Evolutionary conservation across 1,139 yeast genomes (phyloP), one percentile per base, ranked within the genome.

Genomic region (Debaryomyces singareniensis): DNA sequence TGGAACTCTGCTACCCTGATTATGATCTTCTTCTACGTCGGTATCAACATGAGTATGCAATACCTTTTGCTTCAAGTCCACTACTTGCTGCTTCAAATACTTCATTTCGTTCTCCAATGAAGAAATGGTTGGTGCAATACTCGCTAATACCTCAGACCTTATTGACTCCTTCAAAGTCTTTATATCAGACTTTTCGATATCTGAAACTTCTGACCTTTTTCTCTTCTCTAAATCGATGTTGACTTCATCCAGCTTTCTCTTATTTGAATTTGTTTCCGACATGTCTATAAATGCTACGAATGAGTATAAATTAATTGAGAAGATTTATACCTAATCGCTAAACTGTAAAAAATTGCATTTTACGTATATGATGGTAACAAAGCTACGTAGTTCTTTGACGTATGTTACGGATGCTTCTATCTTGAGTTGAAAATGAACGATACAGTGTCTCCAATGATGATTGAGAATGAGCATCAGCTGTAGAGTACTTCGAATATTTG

Each of bases 401-500:
- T 11, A 54, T 53, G 28, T 51, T 51, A 28, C 53, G 35, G 15
- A 52, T 50, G 10, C 57, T 52, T 18, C 58, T 35, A 16, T 40
- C 40, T 12, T 42, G 35, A 13, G 32, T 36, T 5, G 44, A 26
- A 7, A 45, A 15, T 7, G 21, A 18, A 18, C 21, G 21, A 18
- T 18, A 18, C n/a, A n/a, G n/a, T 18, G 21, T 18, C n/a, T 18
- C 9, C n/a, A 18, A 7, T 18, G 7, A n/a, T 18, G 21, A 18
- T n/a, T n/a, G n/a, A n/a, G n/a, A n/a, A n/a, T n/a, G n/a, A 7
- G 21, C 21, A 7, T 7, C n/a, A n/a, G 21, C 9, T 7, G 9
- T 13, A n/a, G 50, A 38, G 34, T 58, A 58, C 35, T 53, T 56
- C 20, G 64, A 58, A 33, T 59, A 58, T 34, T 55, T 59, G n/a